Conservation (phyloP, 495 filamentous ascomycete species). For the Thermothielavioides terrestris region DNA sequence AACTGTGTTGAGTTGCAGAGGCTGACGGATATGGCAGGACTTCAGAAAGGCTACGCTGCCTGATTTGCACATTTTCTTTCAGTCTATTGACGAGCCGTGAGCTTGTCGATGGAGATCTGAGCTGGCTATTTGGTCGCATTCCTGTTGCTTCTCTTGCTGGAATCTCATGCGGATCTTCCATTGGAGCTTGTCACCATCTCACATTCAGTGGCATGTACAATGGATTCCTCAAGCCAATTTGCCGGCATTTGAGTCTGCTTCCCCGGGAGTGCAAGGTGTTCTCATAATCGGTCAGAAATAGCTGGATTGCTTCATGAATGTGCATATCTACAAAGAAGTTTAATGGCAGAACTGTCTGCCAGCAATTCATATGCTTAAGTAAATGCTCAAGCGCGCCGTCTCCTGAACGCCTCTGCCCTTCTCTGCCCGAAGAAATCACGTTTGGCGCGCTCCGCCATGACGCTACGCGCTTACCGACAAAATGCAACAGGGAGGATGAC, state of each 20-base stretch:
- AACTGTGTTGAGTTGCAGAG: not conserved
- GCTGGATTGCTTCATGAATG: not conserved
- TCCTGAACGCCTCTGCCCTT: constrained; percentile 5
- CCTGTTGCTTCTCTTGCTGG: not conserved
- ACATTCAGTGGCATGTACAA: no score
- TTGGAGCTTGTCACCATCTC: not conserved
- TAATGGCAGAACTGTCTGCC: not conserved
- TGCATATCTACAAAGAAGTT: not conserved
- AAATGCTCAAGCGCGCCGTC: constrained; percentile 1
- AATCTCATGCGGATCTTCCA: not conserved
- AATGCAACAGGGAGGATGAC: not conserved
- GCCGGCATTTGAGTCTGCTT: no score
- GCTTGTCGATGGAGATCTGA: not conserved
- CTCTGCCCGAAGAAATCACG: constrained; percentile 1
- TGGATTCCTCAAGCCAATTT: no score
- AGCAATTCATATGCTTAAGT: not conserved
- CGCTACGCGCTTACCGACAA: no score
- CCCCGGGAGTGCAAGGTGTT: no score
- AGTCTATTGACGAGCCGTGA: constrained; percentile 19
- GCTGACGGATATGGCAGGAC: constrained; percentile 1
- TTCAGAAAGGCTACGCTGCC: constrained; percentile 14
- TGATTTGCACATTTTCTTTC: constrained; percentile 12
- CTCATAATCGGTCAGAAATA: no score
- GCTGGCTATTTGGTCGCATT: not conserved
- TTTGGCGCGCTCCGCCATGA: not conserved